Evolutionary conservation across 345 rosid genomes (phyloP), one percentile per base, ranked within the genome.

Genomic region (Cardamine resedifolia): DNA sequence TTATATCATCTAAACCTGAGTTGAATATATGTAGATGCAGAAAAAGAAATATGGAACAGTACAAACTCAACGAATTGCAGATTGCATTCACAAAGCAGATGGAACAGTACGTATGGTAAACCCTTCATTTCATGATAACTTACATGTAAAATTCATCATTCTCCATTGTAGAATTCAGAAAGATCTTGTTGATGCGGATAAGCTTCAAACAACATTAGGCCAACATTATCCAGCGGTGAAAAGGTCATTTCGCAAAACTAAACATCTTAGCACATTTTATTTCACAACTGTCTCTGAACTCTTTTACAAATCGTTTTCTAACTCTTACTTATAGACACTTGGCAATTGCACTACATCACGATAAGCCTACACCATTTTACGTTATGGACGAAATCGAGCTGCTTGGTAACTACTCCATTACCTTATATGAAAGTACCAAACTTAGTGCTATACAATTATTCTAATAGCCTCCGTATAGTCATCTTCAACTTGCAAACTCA

Each of bases 301-400:
- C n/a, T n/a, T n/a, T n/a, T n/a, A n/a, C n/a, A n/a, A n/a, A n/a
- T n/a, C n/a, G n/a, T n/a, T n/a, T n/a, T n/a, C n/a, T n/a, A n/a
- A n/a, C n/a, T n/a, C n/a, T n/a, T n/a, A n/a, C n/a, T n/a, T n/a
- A n/a, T n/a, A n/a, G n/a, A n/a, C n/a, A n/a, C n/a, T n/a, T n/a
- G n/a, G n/a, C n/a, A n/a, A n/a, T n/a, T n/a, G n/a, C n/a, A n/a
- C n/a, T n/a, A n/a, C n/a, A n/a, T n/a, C n/a, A n/a, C n/a, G n/a
- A n/a, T n/a, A n/a, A n/a, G n/a, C n/a, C n/a, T n/a, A n/a, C n/a
- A n/a, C n/a, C n/a, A n/a, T n/a, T 95, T 19, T 95, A 95, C 71
- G 96, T 91, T 24, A 95, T 95, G 96, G 96, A 90, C 47, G 99
- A 90, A 80, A 95, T 91, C 6, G 99, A 95, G 97, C 99, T 23